Conservation (phyloP, 345 rosid genomes). For the Conringia planisiliqua region DNA sequence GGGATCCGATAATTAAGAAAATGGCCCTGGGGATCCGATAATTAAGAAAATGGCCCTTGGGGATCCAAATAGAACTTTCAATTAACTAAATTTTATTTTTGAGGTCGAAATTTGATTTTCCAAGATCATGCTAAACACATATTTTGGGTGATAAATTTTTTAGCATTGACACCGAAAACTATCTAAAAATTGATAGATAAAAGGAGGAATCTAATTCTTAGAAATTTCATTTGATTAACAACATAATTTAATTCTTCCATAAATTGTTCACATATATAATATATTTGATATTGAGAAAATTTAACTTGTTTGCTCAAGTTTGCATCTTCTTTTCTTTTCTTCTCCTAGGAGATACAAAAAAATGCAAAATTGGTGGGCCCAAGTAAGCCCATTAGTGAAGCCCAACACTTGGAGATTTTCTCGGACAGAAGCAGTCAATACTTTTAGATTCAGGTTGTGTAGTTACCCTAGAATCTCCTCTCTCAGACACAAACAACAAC, state of each 20-base stretch:
- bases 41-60: background rate
- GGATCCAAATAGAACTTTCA: background rate
- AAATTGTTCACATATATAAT: background rate
- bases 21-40: background rate
- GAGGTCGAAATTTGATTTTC: background rate
- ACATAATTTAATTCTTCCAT: background rate
- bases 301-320: background rate
- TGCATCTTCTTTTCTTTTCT: too few species aligned
- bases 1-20: background rate
- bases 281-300: background rate
- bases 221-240: background rate
- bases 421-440: background rate
- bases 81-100: background rate
- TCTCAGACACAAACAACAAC: conserved; percentile 22
- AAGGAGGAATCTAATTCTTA: too few species aligned
- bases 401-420: background rate
- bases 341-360: too few species aligned
- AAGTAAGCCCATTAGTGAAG: background rate
- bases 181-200: background rate
- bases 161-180: background rate
- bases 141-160: background rate
- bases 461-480: conserved; percentile 31
- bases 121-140: conserved; percentile 1
- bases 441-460: background rate
- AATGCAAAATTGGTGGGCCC: background rate